Percentiles rank a stretch among this genome's conserved stretches.
These are phyloP conservation scores for Aspergillus coremiiformis DNA, from an alignment of 495 filamentous ascomycete genomes.

Conservation along the genomic window DNA sequence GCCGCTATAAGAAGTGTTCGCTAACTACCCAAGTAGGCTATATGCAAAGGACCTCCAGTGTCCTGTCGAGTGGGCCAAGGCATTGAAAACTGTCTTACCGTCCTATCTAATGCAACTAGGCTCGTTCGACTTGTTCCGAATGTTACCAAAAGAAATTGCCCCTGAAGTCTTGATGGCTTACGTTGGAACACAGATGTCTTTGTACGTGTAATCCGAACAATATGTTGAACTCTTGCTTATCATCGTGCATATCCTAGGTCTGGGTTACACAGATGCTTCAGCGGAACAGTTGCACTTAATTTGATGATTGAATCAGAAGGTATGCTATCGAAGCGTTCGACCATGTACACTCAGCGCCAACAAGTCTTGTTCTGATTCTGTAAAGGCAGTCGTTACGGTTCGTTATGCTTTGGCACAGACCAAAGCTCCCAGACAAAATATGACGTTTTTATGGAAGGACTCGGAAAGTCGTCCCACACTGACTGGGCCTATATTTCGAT, in stretches of 20 bases:
- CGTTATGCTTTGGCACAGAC: conserved; percentile 20
- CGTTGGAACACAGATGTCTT: conserved; percentile 16
- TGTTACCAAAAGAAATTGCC: conserved; percentile 11
- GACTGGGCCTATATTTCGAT: conserved; percentile 18
- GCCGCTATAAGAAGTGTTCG: neutral
- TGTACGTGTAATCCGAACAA: conserved; percentile 5
- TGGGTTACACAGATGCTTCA: conserved; percentile 21
- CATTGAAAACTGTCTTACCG: conserved; percentile 8
- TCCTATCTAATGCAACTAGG: conserved; percentile 12
- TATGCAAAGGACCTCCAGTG: conserved; percentile 20
- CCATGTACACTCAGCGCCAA: too few relatives aligned
- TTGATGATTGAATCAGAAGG: conserved; percentile 17
- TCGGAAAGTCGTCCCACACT: conserved; percentile 17
- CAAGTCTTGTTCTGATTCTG: neutral
- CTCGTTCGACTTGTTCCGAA: conserved; percentile 17
- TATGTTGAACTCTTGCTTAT: neutral
- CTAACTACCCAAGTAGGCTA: conserved; percentile 5
- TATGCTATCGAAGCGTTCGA: neutral
- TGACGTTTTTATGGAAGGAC: conserved; percentile 16
- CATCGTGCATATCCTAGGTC: conserved; percentile 7
- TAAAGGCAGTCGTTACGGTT: conserved; percentile 10
- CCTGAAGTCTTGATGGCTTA: conserved; percentile 21
- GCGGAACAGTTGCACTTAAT: conserved; percentile 18
- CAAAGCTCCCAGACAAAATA: conserved; percentile 11
- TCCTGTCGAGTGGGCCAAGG: conserved; percentile 10